Evolutionary conservation across 441 rosid genomes (phyloP).

Genomic region (Cnidoscolus chayamansa): DNA sequence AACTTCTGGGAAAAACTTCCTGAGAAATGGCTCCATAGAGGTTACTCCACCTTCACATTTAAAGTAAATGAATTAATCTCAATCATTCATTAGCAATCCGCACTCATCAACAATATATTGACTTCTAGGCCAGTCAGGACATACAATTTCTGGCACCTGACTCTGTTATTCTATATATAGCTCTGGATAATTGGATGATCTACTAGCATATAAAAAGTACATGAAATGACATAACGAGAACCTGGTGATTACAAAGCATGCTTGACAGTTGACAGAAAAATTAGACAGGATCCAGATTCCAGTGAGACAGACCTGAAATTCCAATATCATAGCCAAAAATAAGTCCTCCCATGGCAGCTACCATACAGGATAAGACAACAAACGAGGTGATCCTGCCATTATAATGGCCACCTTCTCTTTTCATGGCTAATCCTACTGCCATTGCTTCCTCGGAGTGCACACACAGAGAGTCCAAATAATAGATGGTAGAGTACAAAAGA

Average conservation of each 20-base stretch:
- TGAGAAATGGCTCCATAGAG: slow-evolving; percentile 72
- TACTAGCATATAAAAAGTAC: too few species aligned
- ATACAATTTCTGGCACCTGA: neutral
- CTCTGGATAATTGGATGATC: too few species aligned
- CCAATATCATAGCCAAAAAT: slow-evolving; percentile 83
- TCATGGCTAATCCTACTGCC: slow-evolving; percentile 36
- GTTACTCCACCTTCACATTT: slow-evolving; percentile 59
- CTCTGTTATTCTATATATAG: too few species aligned
- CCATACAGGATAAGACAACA: slow-evolving; percentile 54
- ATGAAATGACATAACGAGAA: too few species aligned
- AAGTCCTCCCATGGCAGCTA: slow-evolving; percentile 81
- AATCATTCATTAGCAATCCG: too few species aligned
- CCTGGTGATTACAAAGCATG: neutral
- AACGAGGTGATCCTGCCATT: slow-evolving; percentile 48
- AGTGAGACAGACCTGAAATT: slow-evolving; percentile 43
- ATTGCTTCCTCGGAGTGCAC: slow-evolving; percentile 21
- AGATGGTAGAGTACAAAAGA: neutral
- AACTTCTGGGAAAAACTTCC: slow-evolving; percentile 62
- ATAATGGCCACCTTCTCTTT: slow-evolving; percentile 26
- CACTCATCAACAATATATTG: too few species aligned
- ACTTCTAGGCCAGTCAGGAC: neutral
- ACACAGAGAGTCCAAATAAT: neutral
- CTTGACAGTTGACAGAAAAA: neutral
- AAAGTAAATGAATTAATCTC: neutral
- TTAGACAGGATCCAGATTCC: neutral